Evolutionary conservation across 768 basidiomycete species (phyloP).

Genomic region (Lactarius hatsudake): DNA sequence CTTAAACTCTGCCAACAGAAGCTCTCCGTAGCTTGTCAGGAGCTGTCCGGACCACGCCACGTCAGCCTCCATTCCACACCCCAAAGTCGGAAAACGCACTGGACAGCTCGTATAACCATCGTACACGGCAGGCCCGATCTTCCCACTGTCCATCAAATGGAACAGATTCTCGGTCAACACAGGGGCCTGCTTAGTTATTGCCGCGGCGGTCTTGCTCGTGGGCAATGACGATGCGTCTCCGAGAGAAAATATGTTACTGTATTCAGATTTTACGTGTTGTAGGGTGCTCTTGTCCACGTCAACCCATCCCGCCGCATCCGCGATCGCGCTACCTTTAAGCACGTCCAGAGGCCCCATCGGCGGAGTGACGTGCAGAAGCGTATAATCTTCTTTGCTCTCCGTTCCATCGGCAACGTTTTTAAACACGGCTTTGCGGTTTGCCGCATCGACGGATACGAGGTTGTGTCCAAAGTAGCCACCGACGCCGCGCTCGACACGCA

Average conservation of each 20-base stretch:
- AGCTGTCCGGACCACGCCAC: slow-evolving; percentile 45
- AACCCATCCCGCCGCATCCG: slow-evolving; percentile 87
- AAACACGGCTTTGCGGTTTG: slow-evolving; percentile 81
- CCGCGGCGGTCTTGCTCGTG: slow-evolving; percentile 95
- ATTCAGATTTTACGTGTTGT: slow-evolving; percentile 78
- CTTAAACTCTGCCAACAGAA: slow-evolving; percentile 92
- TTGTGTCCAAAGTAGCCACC: slow-evolving; percentile 82
- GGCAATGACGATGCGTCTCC: slow-evolving; percentile 94
- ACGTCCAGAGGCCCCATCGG: slow-evolving; percentile 87
- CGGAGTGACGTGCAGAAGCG: slow-evolving; percentile 82
- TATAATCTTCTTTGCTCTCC: slow-evolving; percentile 70
- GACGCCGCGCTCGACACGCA: slow-evolving; percentile 77
- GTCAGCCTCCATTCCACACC: slow-evolving; percentile 11
- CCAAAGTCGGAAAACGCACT: slow-evolving; percentile 41
- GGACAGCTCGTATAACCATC: slow-evolving; percentile 90
- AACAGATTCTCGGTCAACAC: slow-evolving; percentile 88
- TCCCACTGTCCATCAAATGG: slow-evolving; percentile 70
- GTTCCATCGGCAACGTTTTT: slow-evolving; percentile 65
- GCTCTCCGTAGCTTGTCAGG: slow-evolving; percentile 75
- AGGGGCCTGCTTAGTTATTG: slow-evolving; percentile 87
- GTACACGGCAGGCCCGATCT: slow-evolving; percentile 66
- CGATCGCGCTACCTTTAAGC: slow-evolving; percentile 72
- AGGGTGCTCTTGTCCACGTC: slow-evolving; percentile 78
- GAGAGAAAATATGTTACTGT: slow-evolving; percentile 79
- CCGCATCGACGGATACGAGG: slow-evolving; percentile 67